phyloP scores from a whole-genome alignment of 345 rosid species.

The Gynandropsis gynandra region DNA sequence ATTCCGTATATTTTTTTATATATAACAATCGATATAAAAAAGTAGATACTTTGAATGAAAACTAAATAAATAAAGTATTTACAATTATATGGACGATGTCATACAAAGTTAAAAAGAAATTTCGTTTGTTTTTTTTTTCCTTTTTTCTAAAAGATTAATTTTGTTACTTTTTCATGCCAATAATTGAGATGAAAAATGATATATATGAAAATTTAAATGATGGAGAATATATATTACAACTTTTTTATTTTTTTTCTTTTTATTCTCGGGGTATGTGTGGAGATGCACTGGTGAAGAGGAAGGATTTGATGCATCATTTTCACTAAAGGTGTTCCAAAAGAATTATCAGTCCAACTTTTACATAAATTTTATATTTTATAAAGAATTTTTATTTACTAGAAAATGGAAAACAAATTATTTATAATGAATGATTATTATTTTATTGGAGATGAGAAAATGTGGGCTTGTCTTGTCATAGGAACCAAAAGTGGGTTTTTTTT shows the following conservation, averaged over 20 bases:
- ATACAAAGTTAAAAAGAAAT: not conserved
- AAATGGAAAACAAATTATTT: not conserved
- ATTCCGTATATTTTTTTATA: too few species aligned
- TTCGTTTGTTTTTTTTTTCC: not conserved
- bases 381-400: constrained; percentile 24
- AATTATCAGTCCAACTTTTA: constrained; percentile 29
- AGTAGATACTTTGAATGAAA: constrained; percentile 16
- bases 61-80: constrained; percentile 17
- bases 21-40: too few species aligned
- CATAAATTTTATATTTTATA: constrained; percentile 22
- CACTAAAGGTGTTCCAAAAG: constrained; percentile 34
- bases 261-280: constrained; percentile 24
- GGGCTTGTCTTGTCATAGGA: constrained; percentile 33
- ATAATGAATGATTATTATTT: constrained; percentile 22
- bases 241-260: not conserved
- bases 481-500: constrained; percentile 15
- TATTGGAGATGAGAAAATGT: constrained; percentile 44
- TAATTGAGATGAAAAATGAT: not conserved
- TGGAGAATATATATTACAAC: constrained; percentile 1
- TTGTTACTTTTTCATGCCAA: not conserved
- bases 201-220: not conserved
- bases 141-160: not conserved
- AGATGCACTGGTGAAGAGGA: constrained; percentile 21
- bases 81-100: too few species aligned
- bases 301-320: constrained; percentile 32